These are phyloP conservation scores for Torrubiella hemipterigena DNA, from an alignment of 2,329 filamentous ascomycete genomes.

Conservation along the genomic window DNA sequence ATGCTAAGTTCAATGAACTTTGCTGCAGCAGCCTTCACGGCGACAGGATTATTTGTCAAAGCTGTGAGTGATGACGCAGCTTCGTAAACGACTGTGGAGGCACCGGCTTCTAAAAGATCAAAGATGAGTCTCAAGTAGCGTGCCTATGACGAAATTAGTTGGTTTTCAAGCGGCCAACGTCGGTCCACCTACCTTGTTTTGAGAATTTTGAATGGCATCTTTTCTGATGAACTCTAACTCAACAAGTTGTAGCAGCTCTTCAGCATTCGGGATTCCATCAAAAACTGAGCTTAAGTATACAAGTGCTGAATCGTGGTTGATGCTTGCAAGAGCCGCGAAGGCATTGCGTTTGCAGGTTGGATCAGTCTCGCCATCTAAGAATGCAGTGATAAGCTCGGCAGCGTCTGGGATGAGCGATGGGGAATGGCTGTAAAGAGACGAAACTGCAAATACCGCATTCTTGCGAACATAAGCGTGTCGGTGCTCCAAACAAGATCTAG, in stretches of 20 bases:
- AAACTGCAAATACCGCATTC: conserved; percentile 90
- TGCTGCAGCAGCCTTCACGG: conserved; percentile 87
- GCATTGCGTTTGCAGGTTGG: conserved; percentile 96
- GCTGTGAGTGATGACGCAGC: conserved; percentile 90
- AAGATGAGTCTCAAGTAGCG: conserved; percentile 91
- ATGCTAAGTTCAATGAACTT: conserved; percentile 97
- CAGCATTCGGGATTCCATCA: conserved; percentile 85
- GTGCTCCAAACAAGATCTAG: conserved; percentile 85
- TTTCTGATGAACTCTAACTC: conserved; percentile 97
- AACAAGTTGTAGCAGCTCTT: conserved; percentile 84
- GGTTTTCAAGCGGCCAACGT: conserved; percentile 12
- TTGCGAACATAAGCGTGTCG: conserved; percentile 96
- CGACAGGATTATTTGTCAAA: conserved; percentile 90
- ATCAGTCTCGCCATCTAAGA: conserved; percentile 84
- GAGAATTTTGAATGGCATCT: conserved; percentile 85
- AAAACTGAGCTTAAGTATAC: conserved; percentile 82
- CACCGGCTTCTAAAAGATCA: conserved; percentile 82
- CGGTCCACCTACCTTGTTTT: conserved; percentile 65
- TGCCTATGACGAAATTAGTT: conserved; percentile 37
- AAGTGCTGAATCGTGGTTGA: conserved; percentile 87
- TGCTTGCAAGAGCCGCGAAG: conserved; percentile 79
- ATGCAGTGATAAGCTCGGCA: conserved; percentile 78
- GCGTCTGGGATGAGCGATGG: conserved; percentile 91
- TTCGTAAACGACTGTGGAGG: conserved; percentile 94
- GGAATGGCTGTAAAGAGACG: conserved; percentile 84